phyloP scores from a whole-genome alignment of 192 early-diverging fungal species.

The Spinellus fusiger region DNA sequence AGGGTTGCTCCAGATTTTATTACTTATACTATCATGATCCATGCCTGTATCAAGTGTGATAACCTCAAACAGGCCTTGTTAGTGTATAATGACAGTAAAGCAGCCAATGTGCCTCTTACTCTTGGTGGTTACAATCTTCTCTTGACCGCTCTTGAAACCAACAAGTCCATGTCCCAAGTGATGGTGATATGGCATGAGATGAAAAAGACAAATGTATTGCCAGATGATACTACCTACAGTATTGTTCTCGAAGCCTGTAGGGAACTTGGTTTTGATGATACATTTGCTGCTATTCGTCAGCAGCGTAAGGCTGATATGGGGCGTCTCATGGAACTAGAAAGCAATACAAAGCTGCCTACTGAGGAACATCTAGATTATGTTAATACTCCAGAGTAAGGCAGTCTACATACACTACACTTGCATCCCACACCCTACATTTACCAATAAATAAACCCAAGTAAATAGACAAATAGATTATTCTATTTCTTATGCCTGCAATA shows the following conservation, averaged over 20 bases:
- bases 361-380: no score
- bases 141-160: not conserved
- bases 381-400: no score
- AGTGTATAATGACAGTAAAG: conserved; percentile 12
- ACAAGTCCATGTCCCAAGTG: conserved; percentile 2
- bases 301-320: conserved; percentile 12
- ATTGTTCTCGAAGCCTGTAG: conserved; percentile 22
- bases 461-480: no score
- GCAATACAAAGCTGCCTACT: no score
- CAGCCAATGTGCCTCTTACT: not conserved
- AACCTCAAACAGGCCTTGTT: conserved; percentile 8
- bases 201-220: conserved; percentile 4
- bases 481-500: no score
- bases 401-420: no score
- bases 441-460: no score
- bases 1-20: conserved; percentile 16
- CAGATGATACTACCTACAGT: conserved; percentile 12
- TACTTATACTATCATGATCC: conserved; percentile 28
- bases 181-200: conserved; percentile 27
- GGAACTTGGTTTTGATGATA: conserved; percentile 12
- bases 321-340: conserved; percentile 7
- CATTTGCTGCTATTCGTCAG: not conserved
- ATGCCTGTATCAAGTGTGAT: not conserved
- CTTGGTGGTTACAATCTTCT: conserved; percentile 5
- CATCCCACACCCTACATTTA: no score